Evolutionary conservation across 2,329 filamentous ascomycete species (phyloP).

Genomic region (Fusarium napiforme): DNA sequence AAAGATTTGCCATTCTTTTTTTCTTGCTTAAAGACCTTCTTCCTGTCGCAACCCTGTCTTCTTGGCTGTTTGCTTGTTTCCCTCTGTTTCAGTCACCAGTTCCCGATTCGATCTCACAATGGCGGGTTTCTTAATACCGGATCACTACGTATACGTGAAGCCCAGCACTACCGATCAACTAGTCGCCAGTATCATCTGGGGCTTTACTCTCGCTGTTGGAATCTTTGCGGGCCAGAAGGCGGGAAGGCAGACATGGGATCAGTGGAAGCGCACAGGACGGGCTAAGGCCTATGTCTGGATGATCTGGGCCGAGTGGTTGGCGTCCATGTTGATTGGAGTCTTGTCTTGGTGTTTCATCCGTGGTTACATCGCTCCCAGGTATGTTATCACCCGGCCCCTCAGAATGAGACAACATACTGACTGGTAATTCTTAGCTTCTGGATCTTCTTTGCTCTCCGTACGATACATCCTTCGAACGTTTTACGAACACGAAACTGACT

Average conservation of each 20-base stretch:
- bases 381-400: neutral
- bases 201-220: slow-evolving; percentile 38
- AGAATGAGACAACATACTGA: neutral
- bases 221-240: slow-evolving; percentile 36
- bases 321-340: slow-evolving; percentile 34
- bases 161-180: slow-evolving; percentile 30
- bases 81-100: neutral
- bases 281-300: slow-evolving; percentile 31
- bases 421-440: slow-evolving; percentile 24
- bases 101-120: neutral
- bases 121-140: slow-evolving; percentile 30
- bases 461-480: neutral
- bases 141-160: slow-evolving; percentile 22
- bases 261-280: slow-evolving; percentile 29
- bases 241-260: slow-evolving; percentile 33
- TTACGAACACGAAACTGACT: neutral
- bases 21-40: neutral
- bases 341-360: slow-evolving; percentile 38
- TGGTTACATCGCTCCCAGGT: slow-evolving; percentile 34
- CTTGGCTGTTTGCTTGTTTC: neutral
- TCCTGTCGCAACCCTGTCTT: neutral
- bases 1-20: neutral
- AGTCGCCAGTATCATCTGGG: slow-evolving; percentile 44
- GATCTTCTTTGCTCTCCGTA: slow-evolving; percentile 36
- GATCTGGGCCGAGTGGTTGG: slow-evolving; percentile 40